These are phyloP conservation scores for Camellia sinensis DNA, from an alignment of 148 eudicot genomes.

Conservation along the genomic window DNA sequence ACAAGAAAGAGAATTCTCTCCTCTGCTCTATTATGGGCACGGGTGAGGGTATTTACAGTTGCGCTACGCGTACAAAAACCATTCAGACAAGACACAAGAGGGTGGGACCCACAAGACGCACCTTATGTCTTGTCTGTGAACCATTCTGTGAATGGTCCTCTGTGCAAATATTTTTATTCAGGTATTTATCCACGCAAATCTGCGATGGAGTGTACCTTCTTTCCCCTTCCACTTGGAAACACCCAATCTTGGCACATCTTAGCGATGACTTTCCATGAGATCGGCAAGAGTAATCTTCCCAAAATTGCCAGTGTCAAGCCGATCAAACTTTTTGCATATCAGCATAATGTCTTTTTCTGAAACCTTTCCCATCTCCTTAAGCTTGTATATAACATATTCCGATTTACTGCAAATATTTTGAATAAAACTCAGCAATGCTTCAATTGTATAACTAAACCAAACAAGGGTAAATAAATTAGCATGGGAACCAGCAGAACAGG, in stretches of 20 bases:
- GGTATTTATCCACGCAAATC: no score
- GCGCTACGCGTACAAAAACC: no score
- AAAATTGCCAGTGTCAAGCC: conserved; percentile 65
- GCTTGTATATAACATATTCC: conserved; percentile 95
- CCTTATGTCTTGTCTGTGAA: no score
- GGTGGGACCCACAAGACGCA: no score
- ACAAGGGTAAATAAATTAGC: not conserved
- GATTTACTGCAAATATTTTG: conserved; percentile 65
- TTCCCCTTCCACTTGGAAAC: not conserved
- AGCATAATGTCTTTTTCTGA: conserved; percentile 77
- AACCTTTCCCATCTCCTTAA: conserved; percentile 89
- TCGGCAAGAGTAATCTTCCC: conserved; percentile 91
- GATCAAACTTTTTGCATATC: conserved; percentile 77
- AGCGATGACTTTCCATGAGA: conserved; percentile 57
- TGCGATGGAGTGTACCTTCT: not conserved
- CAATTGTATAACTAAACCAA: not conserved
- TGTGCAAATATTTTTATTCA: no score
- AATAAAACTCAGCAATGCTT: not conserved
- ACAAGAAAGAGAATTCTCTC: not conserved
- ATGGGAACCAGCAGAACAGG: not conserved
- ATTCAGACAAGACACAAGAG: no score
- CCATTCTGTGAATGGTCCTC: no score
- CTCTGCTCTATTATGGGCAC: not conserved
- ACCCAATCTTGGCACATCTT: conserved; percentile 6
- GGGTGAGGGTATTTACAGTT: not conserved